Base-by-base conservation (phyloP, 345 rosid species). In the Kandelia obovata region DNA sequence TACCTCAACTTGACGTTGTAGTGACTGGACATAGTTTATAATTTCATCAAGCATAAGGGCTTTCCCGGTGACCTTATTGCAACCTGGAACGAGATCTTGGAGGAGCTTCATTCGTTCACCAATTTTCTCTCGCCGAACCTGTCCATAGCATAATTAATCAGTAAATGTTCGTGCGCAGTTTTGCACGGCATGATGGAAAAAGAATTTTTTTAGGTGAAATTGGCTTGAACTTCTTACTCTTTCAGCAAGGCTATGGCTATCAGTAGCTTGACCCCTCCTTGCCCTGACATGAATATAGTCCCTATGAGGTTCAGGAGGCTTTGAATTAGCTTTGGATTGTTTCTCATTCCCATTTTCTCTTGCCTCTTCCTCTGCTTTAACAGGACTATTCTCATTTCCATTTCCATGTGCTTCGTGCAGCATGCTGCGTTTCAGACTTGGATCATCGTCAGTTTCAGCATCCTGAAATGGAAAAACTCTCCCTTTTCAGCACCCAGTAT, bases 181-280 rank as follows among this genome's bases (percentile, higher is more conserved):
- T 58, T 16, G 9, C 28, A 28, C 23, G 15, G 66, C 23, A 25
- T 13, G 35, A 43, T 74, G 25, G 7, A 60, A 62, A 30, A 27
- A 59, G 25, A 39, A 39, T 20, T 0, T 58, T 57, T 6, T 15
- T 19, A 37, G 28, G 16, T 5, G 28, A 46, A 15, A 7, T 56
- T 7, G 7, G 55, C 2, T 62, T 37, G 26, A 34, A 64, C 56
- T 47, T 74, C 85, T 82, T 57, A 93, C 98, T 79, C 98, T 83
- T 87, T 94, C 98, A 37, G 98, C 97, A 28, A 94, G 84, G 66
- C 98, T 94, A 65, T 94, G 98, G 70, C 95, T 91, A 61, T 94
- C 98, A 31, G 98, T 94, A 53, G 98, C 98, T 83, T 94, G 97
- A 31, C 98, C 98, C 70, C 98, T 84, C 75, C 97, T 83, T 7